phyloP scores from a whole-genome alignment of 129 eudicot genomes.

The Rutidosis leptorrhynchoides region DNA sequence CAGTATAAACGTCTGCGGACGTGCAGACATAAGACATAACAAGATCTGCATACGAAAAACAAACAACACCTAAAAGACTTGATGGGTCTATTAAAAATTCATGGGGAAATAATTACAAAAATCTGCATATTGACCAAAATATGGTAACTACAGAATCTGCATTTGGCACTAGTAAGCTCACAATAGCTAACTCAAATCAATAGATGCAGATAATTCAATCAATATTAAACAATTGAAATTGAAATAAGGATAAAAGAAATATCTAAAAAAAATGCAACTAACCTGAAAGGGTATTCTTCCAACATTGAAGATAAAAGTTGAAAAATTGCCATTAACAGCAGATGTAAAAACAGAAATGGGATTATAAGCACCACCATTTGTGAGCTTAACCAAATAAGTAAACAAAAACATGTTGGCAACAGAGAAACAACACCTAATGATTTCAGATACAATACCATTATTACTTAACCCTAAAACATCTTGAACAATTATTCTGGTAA shows the following conservation, averaged over 20 bases:
- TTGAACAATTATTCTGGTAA: constrained; percentile 43
- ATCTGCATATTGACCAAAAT: background rate
- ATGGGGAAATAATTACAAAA: background rate
- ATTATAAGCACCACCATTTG: constrained; percentile 72
- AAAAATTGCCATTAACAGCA: constrained; percentile 59
- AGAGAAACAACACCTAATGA: constrained; percentile 33
- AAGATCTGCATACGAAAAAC: too few species aligned
- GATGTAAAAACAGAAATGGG: constrained; percentile 54
- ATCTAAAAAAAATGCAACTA: background rate
- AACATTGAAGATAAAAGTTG: constrained; percentile 49
- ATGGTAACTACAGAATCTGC: background rate
- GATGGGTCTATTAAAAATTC: background rate
- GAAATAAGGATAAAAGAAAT: background rate
- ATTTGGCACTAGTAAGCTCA: background rate
- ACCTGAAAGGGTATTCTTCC: constrained; percentile 97
- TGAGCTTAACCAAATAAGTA: constrained; percentile 43
- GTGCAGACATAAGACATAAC: too few species aligned
- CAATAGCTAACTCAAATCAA: background rate
- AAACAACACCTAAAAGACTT: background rate
- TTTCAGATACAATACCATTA: constrained; percentile 41
- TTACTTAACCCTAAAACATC: constrained; percentile 36
- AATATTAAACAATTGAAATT: background rate
- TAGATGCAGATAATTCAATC: background rate
- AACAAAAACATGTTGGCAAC: constrained; percentile 61
- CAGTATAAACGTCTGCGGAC: too few species aligned